A percentile compares a stretch with the other conserved stretches of the same genome.
These are phyloP conservation scores for Lepidium africanum DNA, from an alignment of 345 rosid genomes.

Conservation along the genomic window DNA sequence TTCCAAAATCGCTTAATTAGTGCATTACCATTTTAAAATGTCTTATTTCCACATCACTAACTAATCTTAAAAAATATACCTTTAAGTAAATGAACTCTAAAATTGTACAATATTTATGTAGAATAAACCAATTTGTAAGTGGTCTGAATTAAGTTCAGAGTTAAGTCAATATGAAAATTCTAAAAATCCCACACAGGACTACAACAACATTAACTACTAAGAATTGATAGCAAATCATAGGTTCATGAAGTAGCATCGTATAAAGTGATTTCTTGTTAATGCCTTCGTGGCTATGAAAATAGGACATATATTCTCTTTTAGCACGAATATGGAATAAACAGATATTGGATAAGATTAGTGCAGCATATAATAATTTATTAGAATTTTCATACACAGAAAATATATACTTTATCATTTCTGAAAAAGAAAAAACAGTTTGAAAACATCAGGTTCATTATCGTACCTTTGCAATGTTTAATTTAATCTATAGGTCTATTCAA, in stretches of 20 bases:
- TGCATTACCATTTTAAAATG: neutral
- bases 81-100: neutral
- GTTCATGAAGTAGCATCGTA: slow-evolving; percentile 5
- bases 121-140: neutral
- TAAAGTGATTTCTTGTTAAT: neutral
- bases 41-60: neutral
- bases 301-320: neutral
- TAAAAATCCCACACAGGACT: neutral
- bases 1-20: neutral
- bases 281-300: neutral
- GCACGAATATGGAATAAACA: neutral
- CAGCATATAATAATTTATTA: neutral
- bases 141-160: neutral
- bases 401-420: too few species aligned
- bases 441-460: neutral
- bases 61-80: neutral
- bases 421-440: neutral
- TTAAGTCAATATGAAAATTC: neutral
- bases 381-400: too few species aligned
- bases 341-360: neutral
- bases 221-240: neutral
- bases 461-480: neutral
- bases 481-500: neutral
- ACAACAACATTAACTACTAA: neutral
- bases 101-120: neutral